phyloP scores from a whole-genome alignment of 208 protist species.

The Phytomonas francai region DNA sequence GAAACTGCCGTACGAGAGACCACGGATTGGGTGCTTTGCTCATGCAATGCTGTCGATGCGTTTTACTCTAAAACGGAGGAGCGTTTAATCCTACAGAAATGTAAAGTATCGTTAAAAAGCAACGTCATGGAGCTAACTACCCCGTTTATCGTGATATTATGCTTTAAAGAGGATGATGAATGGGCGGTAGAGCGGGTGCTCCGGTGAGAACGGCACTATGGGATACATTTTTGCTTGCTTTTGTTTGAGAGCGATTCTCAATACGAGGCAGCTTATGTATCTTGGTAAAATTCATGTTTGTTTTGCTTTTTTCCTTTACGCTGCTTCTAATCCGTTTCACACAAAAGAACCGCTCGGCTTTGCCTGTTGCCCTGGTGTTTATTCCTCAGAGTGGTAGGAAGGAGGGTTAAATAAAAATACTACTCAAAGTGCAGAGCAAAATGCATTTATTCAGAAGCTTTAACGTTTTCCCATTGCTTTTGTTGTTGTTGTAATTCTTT shows the following conservation, averaged over 20 bases:
- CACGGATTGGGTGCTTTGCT: conserved; percentile 74
- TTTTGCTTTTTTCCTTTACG: not conserved
- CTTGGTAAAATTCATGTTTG: not conserved
- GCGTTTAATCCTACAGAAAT: conserved; percentile 63
- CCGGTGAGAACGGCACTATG: conserved; percentile 13
- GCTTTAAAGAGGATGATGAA: conserved; percentile 33
- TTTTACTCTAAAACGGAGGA: conserved; percentile 72
- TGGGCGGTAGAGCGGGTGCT: conserved; percentile 64
- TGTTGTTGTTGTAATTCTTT: no score
- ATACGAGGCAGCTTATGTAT: not conserved
- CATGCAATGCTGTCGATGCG: conserved; percentile 42
- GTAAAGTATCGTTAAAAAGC: conserved; percentile 51
- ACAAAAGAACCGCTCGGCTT: no score
- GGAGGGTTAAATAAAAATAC: no score
- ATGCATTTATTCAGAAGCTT: no score
- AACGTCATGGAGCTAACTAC: conserved; percentile 40
- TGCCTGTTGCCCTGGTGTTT: no score
- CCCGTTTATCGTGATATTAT: conserved; percentile 50
- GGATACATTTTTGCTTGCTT: not conserved
- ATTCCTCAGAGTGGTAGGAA: no score
- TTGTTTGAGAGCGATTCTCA: not conserved
- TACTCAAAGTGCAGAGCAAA: no score
- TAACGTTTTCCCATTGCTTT: no score
- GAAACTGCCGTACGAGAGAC: conserved; percentile 74
- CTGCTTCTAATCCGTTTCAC: not conserved